Evolutionary conservation across 352 stramenopile species (phyloP), one percentile per base, ranked within the genome.

Genomic region (Globisporangium perplexum): DNA sequence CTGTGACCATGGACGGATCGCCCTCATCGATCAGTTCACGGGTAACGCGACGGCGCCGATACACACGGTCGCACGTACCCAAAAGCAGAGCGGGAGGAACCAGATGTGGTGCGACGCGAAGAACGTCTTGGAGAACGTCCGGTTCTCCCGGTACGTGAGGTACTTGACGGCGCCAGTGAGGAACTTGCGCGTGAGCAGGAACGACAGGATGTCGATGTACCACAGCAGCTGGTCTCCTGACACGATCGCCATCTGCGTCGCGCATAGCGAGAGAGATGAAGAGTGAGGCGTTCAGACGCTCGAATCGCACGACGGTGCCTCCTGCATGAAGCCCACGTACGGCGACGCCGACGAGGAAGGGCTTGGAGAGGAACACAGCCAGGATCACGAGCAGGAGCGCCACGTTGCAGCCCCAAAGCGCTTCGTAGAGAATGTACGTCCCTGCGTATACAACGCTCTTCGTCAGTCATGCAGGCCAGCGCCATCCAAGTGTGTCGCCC

Each of bases 181-280:
- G 60, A 98, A 97, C 50, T 88, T 96, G 54, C 80, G 68, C 23
- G 66, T 86, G 48, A 95, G 46, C 4, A 87, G 33, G 50, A 83
- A 95, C 41, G 57, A 87, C 12, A 79, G 38, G 31, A 82, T 68
- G 69, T 97, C 90, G 14, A 96, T 74, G 58, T 93, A 98, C 91
- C 91, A 98, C 17, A 96, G 62, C 26, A 98, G 44, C 55, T 98
- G 93, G 63, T 98, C 90, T 38, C 96, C 93, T 17, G 87, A 94
- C 6, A 98, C 90, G 20, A 88, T 92, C 18, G 95, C 73, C 72
- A 90, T 96, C 76, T 88, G 80, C 12, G 33, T 43, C 7, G 5
- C 4, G 1, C 26, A n/a, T 2, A 50, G 11, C 8, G 22, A 47
- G 11, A 47, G 12, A n/a, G 23, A 17, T 3, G 20, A 11, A 50